Conservation (phyloP, 2,329 filamentous ascomycete genomes). For the Neofusicoccum kwambonambiense region DNA sequence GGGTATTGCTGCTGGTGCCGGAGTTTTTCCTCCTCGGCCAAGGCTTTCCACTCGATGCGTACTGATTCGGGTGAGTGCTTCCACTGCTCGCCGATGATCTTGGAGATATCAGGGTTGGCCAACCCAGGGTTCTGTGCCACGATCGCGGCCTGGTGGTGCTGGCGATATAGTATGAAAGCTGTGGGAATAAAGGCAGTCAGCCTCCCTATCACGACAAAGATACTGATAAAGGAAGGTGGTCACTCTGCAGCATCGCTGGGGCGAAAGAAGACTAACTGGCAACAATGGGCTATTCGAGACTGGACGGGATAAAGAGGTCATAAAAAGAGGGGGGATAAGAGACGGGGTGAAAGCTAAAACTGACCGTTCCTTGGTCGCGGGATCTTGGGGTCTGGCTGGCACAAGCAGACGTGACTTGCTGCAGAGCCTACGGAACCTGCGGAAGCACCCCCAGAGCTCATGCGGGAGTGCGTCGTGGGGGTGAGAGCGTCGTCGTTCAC, state of each 20-base stretch:
- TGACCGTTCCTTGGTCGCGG: slow-evolving; percentile 69
- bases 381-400: slow-evolving; percentile 69
- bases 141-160: slow-evolving; percentile 83
- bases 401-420: slow-evolving; percentile 60
- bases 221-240: slow-evolving; percentile 17
- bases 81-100: slow-evolving; percentile 96
- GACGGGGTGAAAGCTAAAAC: slow-evolving; percentile 32
- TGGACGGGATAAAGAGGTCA: neutral
- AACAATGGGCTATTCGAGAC: neutral
- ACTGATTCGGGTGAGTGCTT: slow-evolving; percentile 69
- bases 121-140: slow-evolving; percentile 82
- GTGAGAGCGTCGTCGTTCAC: neutral
- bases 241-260: neutral
- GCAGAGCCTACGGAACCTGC: slow-evolving; percentile 10
- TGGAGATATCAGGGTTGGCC: slow-evolving; percentile 93
- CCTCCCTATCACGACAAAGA: neutral
- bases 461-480: slow-evolving; percentile 14
- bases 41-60: slow-evolving; percentile 82
- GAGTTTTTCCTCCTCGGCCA: slow-evolving; percentile 90
- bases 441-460: slow-evolving; percentile 11
- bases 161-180: slow-evolving; percentile 98
- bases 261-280: neutral
- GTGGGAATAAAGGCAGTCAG: slow-evolving; percentile 29
- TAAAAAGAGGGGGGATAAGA: slow-evolving; percentile 6
- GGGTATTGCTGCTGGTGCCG: slow-evolving; percentile 89